Evolutionary conservation across 2,329 filamentous ascomycete genomes (phyloP), one percentile per base, ranked within the genome.

Genomic region (Coniochaeta prunicola): DNA sequence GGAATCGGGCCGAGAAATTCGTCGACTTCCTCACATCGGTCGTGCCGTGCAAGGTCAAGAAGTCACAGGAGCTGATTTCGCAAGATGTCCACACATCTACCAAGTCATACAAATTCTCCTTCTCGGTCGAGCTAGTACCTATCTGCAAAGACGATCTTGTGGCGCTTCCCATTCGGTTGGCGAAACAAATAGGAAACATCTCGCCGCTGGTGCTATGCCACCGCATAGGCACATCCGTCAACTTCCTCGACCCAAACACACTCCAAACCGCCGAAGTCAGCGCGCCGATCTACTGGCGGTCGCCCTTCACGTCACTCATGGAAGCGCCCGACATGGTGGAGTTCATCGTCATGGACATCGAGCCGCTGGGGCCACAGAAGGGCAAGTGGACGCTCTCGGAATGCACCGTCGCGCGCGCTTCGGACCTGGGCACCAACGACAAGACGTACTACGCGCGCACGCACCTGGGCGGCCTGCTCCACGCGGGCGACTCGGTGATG

Each of bases 111-210:
- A 99, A 99, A 73, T 97, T 97, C 76, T 88, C 90, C 53, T 97
- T 86, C 74, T 96, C 92, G 0, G 86, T 89, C 58, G 91, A 97
- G 70, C 75, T 99, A 55, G 88, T 97, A 28, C 94, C 94, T 1
- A 92, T 99, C 56, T 97, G 94, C 80, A 96, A 97, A 74, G 94
- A 99, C 67, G 94, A 99, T 70, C 79, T 99, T 30, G 91, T 99
- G n/a, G 92, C 91, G 1, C 78, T 99, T 36, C 94, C 94, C 0
- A 86, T 96, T 63, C 92, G 91, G 65, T 79, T 97, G 60, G 94
- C 94, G 15, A 94, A 92, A 72, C 85, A 88, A 59, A 79, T 89
- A 57, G 92, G 94, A 63, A 97, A 96, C 73, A 96, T 97, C 67
- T 83, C 86, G 1, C 94, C 94, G 3, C 79, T 99, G 38, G 85